phyloP scores from a whole-genome alignment of 2,329 filamentous ascomycete species.

The Trematosphaeria pertusa region DNA sequence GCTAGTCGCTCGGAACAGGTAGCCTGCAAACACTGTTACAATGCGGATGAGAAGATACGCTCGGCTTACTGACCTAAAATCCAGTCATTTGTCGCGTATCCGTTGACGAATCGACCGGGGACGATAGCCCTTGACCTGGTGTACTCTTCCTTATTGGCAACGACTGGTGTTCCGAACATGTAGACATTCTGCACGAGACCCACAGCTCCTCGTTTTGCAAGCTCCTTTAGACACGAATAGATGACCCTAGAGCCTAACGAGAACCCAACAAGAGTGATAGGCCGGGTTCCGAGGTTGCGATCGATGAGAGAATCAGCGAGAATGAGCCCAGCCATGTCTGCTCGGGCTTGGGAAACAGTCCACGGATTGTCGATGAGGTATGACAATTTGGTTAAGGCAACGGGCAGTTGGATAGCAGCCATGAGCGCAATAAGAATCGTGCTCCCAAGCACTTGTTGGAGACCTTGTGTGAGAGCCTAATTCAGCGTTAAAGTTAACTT shows the following conservation, averaged over 20 bases:
- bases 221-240: slow-evolving; percentile 86
- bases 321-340: slow-evolving; percentile 86
- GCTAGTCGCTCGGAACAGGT: slow-evolving; percentile 92
- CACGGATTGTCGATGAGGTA: slow-evolving; percentile 99
- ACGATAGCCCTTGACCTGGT: slow-evolving; percentile 82
- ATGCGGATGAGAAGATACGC: too few species aligned
- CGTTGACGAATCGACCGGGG: slow-evolving; percentile 91
- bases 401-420: slow-evolving; percentile 89
- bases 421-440: slow-evolving; percentile 89
- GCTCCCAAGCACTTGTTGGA: slow-evolving; percentile 92
- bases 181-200: slow-evolving; percentile 95
- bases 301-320: slow-evolving; percentile 93
- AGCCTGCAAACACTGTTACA: slow-evolving; percentile 56
- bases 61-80: slow-evolving; percentile 68
- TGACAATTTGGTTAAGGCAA: slow-evolving; percentile 89
- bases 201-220: slow-evolving; percentile 81
- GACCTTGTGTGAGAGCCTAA: slow-evolving; percentile 91
- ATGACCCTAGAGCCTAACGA: slow-evolving; percentile 92
- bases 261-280: slow-evolving; percentile 93
- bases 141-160: slow-evolving; percentile 91
- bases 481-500: slow-evolving; percentile 32
- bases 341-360: slow-evolving; percentile 93
- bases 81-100: slow-evolving; percentile 95
- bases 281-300: slow-evolving; percentile 86
- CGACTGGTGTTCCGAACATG: slow-evolving; percentile 89